Evolutionary conservation across 2,329 filamentous ascomycete species (phyloP), one percentile per base, ranked within the genome.

Genomic region (Neodidymelliopsis sp.): DNA sequence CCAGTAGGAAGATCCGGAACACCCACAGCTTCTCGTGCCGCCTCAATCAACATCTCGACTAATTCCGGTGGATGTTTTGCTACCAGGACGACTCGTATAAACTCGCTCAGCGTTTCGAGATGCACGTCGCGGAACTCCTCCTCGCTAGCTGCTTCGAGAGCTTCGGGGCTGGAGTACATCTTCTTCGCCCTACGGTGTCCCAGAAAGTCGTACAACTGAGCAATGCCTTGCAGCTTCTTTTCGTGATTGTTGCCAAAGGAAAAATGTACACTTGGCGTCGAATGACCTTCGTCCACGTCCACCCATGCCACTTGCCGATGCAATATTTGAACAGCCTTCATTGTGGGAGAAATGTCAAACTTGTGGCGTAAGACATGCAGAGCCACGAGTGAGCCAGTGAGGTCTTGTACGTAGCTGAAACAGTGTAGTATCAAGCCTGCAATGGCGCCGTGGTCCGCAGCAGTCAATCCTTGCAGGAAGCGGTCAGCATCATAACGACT

Each of bases 361-460:
- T 53, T 35, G 4, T 60, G 49, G 7, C 59, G 54, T 4, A 73
- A 38, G 8, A 66, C 59, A 44, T 72, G 66, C 19, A 73, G 36
- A n/a, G 69, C 63, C 12, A 73, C 54, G 7, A 74, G 63, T 4
- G 65, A 63, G n/a, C 70, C 71, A 11, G 64, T 49, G 1, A 72
- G 49, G 43, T 74, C 70, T 20, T 62, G 54, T 15, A 52, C 57
- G 30, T 63, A 68, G 50, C 65, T 66, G 55, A 73, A 73, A 50
- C 68, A 72, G 25, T 70, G 63, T 53, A 72, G 56, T n/a, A 74
- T 58, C 15, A 70, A 45, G 11, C 44, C 47, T 8, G 48, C 56
- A 13, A 71, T 57, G 5, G 65, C 67, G 10, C 56, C 60, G 10
- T 54, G 46, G 12, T 65, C 48, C n/a, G 45, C 37, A 12, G 49